A percentile compares a stretch with the other conserved stretches of the same genome.
Conservation (phyloP, 306 rosid genomes). For the Cucurbita moschata region DNA sequence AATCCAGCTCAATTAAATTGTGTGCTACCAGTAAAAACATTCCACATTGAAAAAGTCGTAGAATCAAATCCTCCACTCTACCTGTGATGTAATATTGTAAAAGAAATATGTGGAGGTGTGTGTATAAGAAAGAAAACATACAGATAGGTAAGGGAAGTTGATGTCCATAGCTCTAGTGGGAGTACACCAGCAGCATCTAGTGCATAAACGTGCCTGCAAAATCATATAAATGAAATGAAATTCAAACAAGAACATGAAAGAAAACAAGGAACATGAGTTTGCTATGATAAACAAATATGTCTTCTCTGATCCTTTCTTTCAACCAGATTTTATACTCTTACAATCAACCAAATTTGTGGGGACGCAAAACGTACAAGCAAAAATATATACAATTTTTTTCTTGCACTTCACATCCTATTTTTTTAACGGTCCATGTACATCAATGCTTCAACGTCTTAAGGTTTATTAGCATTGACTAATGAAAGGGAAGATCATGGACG, state of each 20-base stretch:
- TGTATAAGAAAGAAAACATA: slow-evolving; percentile 16
- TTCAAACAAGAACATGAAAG: neutral
- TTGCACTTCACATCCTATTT: neutral
- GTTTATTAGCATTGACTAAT: neutral
- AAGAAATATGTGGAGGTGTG: neutral
- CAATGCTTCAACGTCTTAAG: neutral
- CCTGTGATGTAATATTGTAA: neutral
- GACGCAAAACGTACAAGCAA: neutral
- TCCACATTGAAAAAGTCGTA: neutral
- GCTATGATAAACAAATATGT: neutral
- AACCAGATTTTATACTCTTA: neutral
- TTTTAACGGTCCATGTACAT: neutral
- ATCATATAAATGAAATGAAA: neutral
- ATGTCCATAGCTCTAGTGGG: slow-evolving; percentile 66
- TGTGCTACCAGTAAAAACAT: neutral
- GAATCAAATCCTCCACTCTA: neutral
- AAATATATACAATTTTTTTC: neutral
- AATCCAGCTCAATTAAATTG: neutral
- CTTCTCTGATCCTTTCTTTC: neutral
- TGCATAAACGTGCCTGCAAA: slow-evolving; percentile 48
- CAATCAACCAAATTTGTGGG: neutral
- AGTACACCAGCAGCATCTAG: slow-evolving; percentile 29
- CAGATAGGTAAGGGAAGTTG: slow-evolving; percentile 47
- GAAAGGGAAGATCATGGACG: too few relatives aligned
- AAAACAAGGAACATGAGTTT: neutral